Evolutionary conservation across 2,329 filamentous ascomycete genomes (phyloP), one percentile per base, ranked within the genome.

Genomic region (Colletotrichum sp.): DNA sequence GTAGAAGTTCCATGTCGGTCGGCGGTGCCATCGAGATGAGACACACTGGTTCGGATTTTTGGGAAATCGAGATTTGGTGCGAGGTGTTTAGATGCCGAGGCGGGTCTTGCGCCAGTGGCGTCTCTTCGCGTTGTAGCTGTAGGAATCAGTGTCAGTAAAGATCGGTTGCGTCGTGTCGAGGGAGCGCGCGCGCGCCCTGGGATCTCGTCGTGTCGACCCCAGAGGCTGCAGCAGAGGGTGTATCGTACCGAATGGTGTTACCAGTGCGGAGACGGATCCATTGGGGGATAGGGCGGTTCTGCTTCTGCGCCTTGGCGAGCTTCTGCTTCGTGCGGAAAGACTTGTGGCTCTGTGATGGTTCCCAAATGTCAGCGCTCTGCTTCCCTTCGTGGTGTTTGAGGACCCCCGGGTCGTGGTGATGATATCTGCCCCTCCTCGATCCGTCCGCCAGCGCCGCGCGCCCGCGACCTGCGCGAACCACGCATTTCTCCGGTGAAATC

Each of bases 291-390:
- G 97, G 97, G 88, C 97, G 95, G 94, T 99, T 99, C 93, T 99
- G 96, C 94, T 98, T 99, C 93, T 99, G 96, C 88, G 97, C 97
- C 93, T 96, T 98, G 88, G 97, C 97, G 92, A 99, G 96, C 97
- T 99, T 99, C 90, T 98, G 95, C 96, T 99, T 99, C 90, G 96
- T 98, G 89, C 96, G 95, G 96, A 99, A 99, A 88, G 96, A 95
- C 94, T 99, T 99, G 92, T 99, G 96, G 94, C 94, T 96, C 96
- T 99, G 88, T 87, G 70, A n/a, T 61, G 30, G n/a, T 62, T 61
- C n/a, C 8, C 11, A 52, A 68, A 32, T 13, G 70, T 77, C 63
- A 75, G 77, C 68, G 44, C 49, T 66, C 67, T 67, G 62, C 30
- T 77, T 49, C 25, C 30, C n/a, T 61, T 9, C 5, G 59, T 44